phyloP scores from a whole-genome alignment of 2,329 filamentous ascomycete species.

The Xylariaceae sp. region DNA sequence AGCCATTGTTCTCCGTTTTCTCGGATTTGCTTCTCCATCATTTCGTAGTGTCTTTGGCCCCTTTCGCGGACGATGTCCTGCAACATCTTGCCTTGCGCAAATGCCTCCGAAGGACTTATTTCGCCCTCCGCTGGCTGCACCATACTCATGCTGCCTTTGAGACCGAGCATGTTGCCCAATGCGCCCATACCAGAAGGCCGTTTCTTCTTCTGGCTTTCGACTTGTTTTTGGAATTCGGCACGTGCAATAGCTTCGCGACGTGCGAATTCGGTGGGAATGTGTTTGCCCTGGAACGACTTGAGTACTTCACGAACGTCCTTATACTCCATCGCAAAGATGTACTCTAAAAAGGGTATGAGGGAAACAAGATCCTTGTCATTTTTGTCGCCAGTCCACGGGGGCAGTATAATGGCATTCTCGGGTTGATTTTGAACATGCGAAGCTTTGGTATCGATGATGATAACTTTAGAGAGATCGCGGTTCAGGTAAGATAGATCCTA shows the following conservation, averaged over 20 bases:
- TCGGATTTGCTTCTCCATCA: slow-evolving; percentile 86
- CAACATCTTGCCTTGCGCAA: slow-evolving; percentile 94
- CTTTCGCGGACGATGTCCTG: slow-evolving; percentile 93
- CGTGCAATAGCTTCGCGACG: slow-evolving; percentile 85
- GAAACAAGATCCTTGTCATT: slow-evolving; percentile 86
- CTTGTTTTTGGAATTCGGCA: slow-evolving; percentile 80
- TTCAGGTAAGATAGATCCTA: slow-evolving; percentile 98
- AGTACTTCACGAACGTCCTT: slow-evolving; percentile 85
- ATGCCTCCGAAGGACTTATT: slow-evolving; percentile 73
- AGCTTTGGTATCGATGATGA: slow-evolving; percentile 88
- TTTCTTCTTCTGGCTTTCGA: slow-evolving; percentile 70
- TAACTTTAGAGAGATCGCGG: slow-evolving; percentile 91
- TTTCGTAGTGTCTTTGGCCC: slow-evolving; percentile 87
- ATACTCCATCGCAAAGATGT: slow-evolving; percentile 92
- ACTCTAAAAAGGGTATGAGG: slow-evolving; percentile 96
- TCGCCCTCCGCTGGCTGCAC: slow-evolving; percentile 69
- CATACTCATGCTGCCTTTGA: slow-evolving; percentile 72
- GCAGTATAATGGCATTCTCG: slow-evolving; percentile 92
- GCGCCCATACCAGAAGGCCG: slow-evolving; percentile 67
- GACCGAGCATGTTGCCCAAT: slow-evolving; percentile 74
- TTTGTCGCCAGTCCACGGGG: slow-evolving; percentile 85
- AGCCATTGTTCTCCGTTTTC: slow-evolving; percentile 96
- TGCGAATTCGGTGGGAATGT: slow-evolving; percentile 90
- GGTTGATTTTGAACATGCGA: slow-evolving; percentile 86
- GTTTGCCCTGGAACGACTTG: slow-evolving; percentile 85